Base-by-base conservation (phyloP, 2,329 filamentous ascomycete genomes). In the Mycosphaerelloides madeirae region DNA sequence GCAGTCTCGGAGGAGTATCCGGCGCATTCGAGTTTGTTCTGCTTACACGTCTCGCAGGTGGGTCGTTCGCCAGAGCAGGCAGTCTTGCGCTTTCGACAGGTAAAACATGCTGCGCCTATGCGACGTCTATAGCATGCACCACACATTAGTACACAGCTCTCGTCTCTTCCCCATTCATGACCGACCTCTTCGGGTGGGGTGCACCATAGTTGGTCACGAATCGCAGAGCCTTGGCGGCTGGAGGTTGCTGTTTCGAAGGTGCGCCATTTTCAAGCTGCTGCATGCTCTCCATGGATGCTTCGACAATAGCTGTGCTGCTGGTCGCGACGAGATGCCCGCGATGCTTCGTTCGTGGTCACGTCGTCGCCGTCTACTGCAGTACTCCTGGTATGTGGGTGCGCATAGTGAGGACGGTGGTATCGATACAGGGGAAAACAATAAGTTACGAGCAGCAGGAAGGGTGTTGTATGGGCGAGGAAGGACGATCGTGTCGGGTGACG, bases 171-270 rank as follows among this genome's bases (percentile, higher is more conserved):
- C 33, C 12, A 29, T 3, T 1, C 7, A 9, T 42, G 15, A 43
- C 48, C 36, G 42, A 56, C 51, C 57, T 76, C 68, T 90, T 91
- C 19, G 84, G 83, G 50, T 86, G 85, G 38, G 86, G 86, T 54
- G 87, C 84, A 50, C 86, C 85, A 68, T 89, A 84, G 59, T 83
- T 88, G 53, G 87, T 85, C 57, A 91, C 85, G 65, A 90, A 91
- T 57, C 85, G 83, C 34, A 67, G 41, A 9, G 53, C 50, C 48
- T 59, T 60, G 12, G 52, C 45, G 31, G 46, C 49, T 15, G 34
- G 46, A 31, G 20, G 44, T 28, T 45, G 50, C 15, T 38, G 41
- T 29, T 40, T 41, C 22, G 36, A 25, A 25, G 34, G 15, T 11
- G 35, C 38, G 20, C 22, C 22, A 25, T 5, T 25, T 9, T 49